Conservation (phyloP, 2,329 filamentous ascomycete genomes). For the Verticillium zaregamsianum region DNA sequence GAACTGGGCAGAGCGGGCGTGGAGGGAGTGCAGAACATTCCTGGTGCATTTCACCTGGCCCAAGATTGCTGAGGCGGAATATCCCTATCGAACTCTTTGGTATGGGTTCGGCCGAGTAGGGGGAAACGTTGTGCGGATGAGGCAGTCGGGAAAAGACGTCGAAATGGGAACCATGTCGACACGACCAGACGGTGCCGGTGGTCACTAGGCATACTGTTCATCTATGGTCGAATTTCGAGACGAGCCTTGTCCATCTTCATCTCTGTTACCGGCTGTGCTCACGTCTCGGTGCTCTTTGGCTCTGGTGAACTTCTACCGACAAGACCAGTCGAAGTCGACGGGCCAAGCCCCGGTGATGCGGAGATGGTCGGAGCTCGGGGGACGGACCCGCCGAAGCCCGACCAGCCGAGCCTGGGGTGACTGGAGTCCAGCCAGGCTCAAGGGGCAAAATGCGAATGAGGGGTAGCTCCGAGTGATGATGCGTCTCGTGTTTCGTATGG, state of each 20-base stretch:
- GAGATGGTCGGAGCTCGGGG: neutral
- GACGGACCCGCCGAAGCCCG: neutral
- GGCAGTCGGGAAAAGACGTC: neutral
- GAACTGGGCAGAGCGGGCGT: neutral
- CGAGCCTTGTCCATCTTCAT: too few species aligned
- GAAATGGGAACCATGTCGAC: neutral
- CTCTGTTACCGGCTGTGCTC: too few species aligned
- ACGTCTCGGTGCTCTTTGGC: too few species aligned
- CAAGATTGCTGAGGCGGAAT: neutral
- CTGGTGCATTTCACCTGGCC: constrained; percentile 13
- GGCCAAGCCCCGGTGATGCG: neutral
- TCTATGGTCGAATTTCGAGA: neutral
- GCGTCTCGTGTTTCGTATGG: neutral
- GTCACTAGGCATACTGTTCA: neutral
- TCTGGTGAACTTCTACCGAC: neutral
- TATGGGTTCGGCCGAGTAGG: neutral
- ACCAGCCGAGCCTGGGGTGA: neutral
- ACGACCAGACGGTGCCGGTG: neutral
- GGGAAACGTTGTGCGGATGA: neutral
- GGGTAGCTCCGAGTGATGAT: neutral
- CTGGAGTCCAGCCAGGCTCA: neutral
- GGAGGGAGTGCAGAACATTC: neutral
- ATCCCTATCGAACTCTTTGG: neutral
- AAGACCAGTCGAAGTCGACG: neutral
- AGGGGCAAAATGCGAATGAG: neutral